Percentiles rank a stretch among this genome's conserved stretches.
phyloP scores from a whole-genome alignment of 257 asterid genomes.

The Ligustrum vulgare region DNA sequence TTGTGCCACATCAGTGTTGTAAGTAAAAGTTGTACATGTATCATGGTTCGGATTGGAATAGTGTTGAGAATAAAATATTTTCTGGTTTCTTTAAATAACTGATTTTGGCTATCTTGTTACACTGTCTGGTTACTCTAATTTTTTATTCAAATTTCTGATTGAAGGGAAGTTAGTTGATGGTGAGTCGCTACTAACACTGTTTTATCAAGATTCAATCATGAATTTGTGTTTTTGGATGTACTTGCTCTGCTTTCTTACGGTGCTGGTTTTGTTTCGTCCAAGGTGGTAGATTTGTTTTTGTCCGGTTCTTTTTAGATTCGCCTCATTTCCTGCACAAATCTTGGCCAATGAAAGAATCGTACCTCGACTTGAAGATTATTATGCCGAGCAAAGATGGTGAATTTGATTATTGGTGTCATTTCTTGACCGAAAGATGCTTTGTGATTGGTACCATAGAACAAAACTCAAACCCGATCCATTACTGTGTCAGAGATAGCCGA shows the following conservation, averaged over 20 bases:
- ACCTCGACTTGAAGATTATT: too few species aligned
- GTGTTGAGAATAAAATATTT: neutral
- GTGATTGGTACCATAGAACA: neutral
- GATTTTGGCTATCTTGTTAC: neutral
- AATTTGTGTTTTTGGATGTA: neutral
- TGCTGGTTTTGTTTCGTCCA: neutral
- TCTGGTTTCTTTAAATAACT: neutral
- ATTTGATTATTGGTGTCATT: neutral
- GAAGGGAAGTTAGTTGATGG: neutral
- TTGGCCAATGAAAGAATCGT: neutral
- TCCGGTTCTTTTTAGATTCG: neutral
- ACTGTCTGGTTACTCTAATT: neutral
- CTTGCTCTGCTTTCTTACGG: neutral
- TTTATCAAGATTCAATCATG: neutral
- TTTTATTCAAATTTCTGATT: neutral
- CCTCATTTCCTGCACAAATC: neutral
- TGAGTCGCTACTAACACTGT: too few species aligned
- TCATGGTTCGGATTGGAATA: too few species aligned
- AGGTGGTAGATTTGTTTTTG: neutral
- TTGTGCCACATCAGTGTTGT: too few species aligned
- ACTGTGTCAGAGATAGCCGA: neutral
- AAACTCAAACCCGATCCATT: neutral
- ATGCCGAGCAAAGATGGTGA: neutral
- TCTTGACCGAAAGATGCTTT: neutral
- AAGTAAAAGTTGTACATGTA: too few species aligned